Evolutionary conservation across 768 basidiomycete species (phyloP), one percentile per base, ranked within the genome.

Genomic region (Rhodotorula babjevae): DNA sequence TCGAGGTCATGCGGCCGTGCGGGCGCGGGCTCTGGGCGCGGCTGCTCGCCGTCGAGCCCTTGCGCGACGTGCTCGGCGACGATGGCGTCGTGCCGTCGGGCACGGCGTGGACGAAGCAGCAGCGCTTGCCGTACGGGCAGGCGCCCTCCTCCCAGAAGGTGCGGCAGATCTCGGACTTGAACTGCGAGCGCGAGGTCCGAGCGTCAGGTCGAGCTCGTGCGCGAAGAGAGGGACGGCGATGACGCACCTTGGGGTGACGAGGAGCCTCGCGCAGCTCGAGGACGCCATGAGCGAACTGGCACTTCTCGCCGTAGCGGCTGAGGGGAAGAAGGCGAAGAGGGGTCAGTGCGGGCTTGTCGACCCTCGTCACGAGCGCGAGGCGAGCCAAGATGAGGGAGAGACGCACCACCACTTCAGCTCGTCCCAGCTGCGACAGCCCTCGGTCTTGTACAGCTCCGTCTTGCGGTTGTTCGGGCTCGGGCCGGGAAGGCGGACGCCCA

Each of bases 131-230:
- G 76, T 93, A 93, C 0, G 92, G 92, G 79, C 92, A 93, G 27
- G 92, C 91, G 40, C 92, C 92, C 60, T 91, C 92, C 21, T 93
- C 89, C 90, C 92, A 93, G 84, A 93, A 93, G 15, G 92, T 93
- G 88, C 92, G 77, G 81, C 92, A 94, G 75, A 93, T 92, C 81
- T 94, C 92, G 18, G 92, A 93, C 82, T 94, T 94, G 82, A 93
- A 93, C 91, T 90, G 61, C 9, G 19, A 23, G 18, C 36, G 78
- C 29, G 63, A 68, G 65, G n/a, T n/a, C n/a, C n/a, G n/a, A 42
- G 27, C 4, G 7, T 23, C 11, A 40, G 40, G 40, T 42, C 58
- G 23, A 11, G 36, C 49, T 25, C 19, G 74, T 81, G 50, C 80
- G 74, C 50, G 61, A 70, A 36, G 49, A 75, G 31, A 3, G 52